phyloP scores from a whole-genome alignment of 495 filamentous ascomycete genomes.

The Podospora pseudopauciseta region DNA sequence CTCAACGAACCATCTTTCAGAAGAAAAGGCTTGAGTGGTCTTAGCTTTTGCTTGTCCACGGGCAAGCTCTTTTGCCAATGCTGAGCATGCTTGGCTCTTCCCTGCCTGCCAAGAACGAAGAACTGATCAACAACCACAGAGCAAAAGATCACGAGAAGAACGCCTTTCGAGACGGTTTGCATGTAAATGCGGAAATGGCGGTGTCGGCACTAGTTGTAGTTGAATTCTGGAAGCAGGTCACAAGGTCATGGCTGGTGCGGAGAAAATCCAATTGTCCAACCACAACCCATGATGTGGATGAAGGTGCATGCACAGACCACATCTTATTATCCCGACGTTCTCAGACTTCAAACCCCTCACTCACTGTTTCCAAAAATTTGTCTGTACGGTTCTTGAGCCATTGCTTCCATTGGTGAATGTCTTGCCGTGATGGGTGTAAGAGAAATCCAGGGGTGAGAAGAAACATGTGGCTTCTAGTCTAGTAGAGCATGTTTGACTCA shows the following conservation, averaged over 20 bases:
- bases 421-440: background rate
- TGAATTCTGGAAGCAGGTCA: background rate
- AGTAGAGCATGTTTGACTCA: background rate
- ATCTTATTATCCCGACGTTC: too few relatives aligned
- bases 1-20: background rate
- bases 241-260: background rate
- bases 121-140: background rate
- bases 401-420: background rate
- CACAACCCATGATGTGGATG: constrained; percentile 3
- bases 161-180: background rate
- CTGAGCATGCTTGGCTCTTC: background rate
- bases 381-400: too few relatives aligned
- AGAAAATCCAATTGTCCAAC: constrained; percentile 6
- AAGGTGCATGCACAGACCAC: background rate
- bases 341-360: background rate
- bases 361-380: too few relatives aligned
- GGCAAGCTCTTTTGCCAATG: constrained; percentile 5
- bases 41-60: background rate
- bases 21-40: constrained; percentile 4
- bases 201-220: background rate
- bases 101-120: background rate
- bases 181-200: background rate
- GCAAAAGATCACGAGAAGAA: background rate
- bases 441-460: background rate
- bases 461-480: background rate